Percentiles rank a stretch among this genome's conserved stretches.
These are phyloP conservation scores for Candida coleopterorum DNA, from an alignment of 805 yeast species.

Conservation along the genomic window DNA sequence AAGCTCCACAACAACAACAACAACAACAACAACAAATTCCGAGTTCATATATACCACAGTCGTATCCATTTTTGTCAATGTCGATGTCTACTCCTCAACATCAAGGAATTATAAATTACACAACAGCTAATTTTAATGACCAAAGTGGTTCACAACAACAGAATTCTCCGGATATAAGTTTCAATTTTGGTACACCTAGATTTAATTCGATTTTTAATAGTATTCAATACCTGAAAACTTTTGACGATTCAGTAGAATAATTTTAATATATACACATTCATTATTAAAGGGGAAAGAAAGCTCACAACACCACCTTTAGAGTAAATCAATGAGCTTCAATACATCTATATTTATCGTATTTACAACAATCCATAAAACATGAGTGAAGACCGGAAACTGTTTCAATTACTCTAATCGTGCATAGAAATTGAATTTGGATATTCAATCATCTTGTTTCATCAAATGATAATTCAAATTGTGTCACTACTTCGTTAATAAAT, in stretches of 20 bases:
- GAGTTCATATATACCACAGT: conserved; percentile 9
- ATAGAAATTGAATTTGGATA: too few species aligned
- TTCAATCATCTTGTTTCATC: too few species aligned
- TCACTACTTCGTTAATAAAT: too few species aligned
- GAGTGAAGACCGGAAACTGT: too few species aligned
- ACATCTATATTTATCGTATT: too few species aligned
- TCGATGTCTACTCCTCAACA: conserved; percentile 44
- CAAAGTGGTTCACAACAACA: too few species aligned
- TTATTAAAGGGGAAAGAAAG: not conserved
- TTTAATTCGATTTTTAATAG: not conserved
- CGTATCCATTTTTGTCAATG: conserved; percentile 19
- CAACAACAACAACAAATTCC: conserved; percentile 9
- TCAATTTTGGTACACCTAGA: not conserved
- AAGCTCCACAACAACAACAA: not conserved
- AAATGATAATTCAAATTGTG: too few species aligned
- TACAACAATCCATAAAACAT: too few species aligned
- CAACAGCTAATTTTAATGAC: conserved; percentile 4
- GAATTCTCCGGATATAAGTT: conserved; percentile 1
- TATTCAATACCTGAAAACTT: not conserved
- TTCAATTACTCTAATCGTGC: too few species aligned
- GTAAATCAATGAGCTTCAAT: too few species aligned
- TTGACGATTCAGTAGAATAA: conserved; percentile 4
- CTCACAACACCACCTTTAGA: too few species aligned
- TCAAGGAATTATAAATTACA: conserved; percentile 22
- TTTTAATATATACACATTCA: not conserved